Conservation (phyloP, 2,329 filamentous ascomycete species). For the Paraphaeosphaeria minitans region DNA sequence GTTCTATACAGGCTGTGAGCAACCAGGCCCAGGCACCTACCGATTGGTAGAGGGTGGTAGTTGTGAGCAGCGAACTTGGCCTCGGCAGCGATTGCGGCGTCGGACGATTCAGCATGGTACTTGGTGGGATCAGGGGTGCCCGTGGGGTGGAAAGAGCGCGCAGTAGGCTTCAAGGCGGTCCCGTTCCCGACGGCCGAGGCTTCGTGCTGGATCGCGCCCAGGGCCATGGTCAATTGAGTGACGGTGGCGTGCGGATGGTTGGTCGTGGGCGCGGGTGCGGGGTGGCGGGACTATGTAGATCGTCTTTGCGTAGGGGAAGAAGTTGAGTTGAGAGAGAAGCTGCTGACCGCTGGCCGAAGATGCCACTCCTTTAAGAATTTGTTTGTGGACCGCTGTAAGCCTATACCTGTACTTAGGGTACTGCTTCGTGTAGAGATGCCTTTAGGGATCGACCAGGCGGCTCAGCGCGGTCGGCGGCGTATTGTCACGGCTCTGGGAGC, state of each 20-base stretch:
- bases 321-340: background rate
- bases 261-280: conserved; percentile 1
- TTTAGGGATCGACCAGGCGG: conserved; percentile 14
- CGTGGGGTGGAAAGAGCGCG: conserved; percentile 45
- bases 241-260: conserved; percentile 10
- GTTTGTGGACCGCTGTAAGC: conserved; percentile 14
- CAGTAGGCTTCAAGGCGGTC: conserved; percentile 43
- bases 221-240: conserved; percentile 36
- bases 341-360: conserved; percentile 4
- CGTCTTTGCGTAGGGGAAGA: conserved; percentile 5
- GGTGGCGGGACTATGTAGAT: conserved; percentile 11
- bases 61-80: conserved; percentile 92
- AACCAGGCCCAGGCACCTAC: conserved; percentile 23
- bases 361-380: conserved; percentile 10
- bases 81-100: conserved; percentile 79
- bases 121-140: conserved; percentile 49
- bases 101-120: conserved; percentile 79
- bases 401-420: conserved; percentile 20
- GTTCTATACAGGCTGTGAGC: background rate
- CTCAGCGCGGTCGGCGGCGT: conserved; percentile 9
- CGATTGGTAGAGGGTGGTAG: conserved; percentile 95
- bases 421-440: conserved; percentile 18
- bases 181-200: conserved; percentile 28
- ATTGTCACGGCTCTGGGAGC: conserved; percentile 3
- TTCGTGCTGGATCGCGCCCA: conserved; percentile 39